These are phyloP conservation scores for Kluyveromyces nonfermentans DNA, from an alignment of 805 yeast genomes.

Conservation along the genomic window DNA sequence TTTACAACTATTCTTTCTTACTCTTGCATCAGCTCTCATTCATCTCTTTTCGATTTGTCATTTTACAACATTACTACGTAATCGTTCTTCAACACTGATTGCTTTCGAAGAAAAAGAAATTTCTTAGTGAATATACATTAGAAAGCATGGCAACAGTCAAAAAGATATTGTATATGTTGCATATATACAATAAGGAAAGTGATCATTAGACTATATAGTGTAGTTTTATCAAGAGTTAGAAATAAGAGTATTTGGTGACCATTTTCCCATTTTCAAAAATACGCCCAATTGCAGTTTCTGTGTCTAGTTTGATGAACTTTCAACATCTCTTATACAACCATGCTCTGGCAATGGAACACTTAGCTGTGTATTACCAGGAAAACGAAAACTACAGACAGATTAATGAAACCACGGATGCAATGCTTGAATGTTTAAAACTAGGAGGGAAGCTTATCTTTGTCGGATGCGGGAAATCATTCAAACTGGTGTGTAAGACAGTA, in stretches of 20 bases:
- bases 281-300: background rate
- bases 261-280: background rate
- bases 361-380: conserved; percentile 11
- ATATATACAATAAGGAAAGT: too few species aligned
- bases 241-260: background rate
- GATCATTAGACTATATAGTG: too few species aligned
- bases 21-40: too few species aligned
- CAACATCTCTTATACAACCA: conserved; percentile 12
- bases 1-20: too few species aligned
- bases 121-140: too few species aligned
- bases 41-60: too few species aligned
- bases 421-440: conserved; percentile 30
- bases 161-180: too few species aligned
- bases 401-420: conserved; percentile 3
- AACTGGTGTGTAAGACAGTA: conserved; percentile 66
- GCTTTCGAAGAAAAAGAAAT: too few species aligned
- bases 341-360: conserved; percentile 12
- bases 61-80: too few species aligned
- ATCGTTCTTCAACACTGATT: too few species aligned
- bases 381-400: conserved; percentile 4
- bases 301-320: conserved; percentile 6
- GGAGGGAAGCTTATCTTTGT: conserved; percentile 62
- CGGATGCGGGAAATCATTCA: conserved; percentile 80
- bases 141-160: too few species aligned
- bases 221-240: too few species aligned